Evolutionary conservation across 352 stramenopile genomes (phyloP), one percentile per base, ranked within the genome.

Genomic region (Peronospora destructor): DNA sequence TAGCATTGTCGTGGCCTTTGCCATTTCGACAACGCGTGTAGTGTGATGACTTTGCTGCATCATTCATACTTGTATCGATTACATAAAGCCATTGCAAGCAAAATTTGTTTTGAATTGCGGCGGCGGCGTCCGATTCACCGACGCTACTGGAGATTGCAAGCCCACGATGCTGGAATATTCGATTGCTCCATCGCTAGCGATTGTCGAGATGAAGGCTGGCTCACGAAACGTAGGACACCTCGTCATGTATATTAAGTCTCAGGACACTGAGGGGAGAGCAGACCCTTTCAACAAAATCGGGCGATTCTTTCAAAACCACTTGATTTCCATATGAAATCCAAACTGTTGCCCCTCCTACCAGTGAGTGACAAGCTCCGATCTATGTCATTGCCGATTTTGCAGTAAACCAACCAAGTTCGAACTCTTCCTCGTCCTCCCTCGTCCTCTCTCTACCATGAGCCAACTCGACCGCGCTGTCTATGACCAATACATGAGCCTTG

Each of bases 391-490:
- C 19, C 8, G 0, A 28, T 26, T 42, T 42, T 42, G 36, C 36
- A 21, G 0, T 0, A 11, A 23, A 6, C 4, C 17, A 23, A 4
- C 36, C 6, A 12, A 32, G 28, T 12, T 42, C 17, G 5, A 26
- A 7, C 1, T 3, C 19, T 3, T 21, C 34, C 0, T 19, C 34
- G 2, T 23, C 34, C n/a, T 37, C 28, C 25, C 11, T 28, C 41
- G 34, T 41, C 9, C 19, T 26, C 14, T 39, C 53, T 36, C 12
- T 40, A 71, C 39, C 60, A 90, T 90, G 78, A 90, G 78, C 78
- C 84, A 84, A 68, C 71, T 90, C 55, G 78, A 90, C 60, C 76
- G 73, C 52, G 62, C 73, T 49, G 74, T 90, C 35, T 90, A 90
- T 72, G 74, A 90, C 67, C 51, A 63, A 33, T 90, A 90, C 73